These are phyloP conservation scores for Podospora pseudopauciseta DNA, from an alignment of 495 filamentous ascomycete genomes.

Conservation along the genomic window DNA sequence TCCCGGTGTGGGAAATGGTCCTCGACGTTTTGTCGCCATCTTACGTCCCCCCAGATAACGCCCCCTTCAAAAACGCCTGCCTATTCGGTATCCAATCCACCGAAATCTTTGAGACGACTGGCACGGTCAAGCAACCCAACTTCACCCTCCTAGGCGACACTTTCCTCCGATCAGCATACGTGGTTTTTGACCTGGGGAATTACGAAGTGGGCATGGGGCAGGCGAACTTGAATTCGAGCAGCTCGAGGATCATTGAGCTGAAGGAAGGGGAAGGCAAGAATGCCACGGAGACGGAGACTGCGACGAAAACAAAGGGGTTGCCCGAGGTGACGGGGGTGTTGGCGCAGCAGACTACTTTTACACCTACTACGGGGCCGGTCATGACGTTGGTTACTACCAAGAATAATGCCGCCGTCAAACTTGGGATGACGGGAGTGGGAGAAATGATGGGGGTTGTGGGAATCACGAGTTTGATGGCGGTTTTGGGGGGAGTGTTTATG, in stretches of 20 bases:
- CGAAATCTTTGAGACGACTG: conserved; percentile 21
- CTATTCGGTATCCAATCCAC: conserved; percentile 43
- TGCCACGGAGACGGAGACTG: too few relatives aligned
- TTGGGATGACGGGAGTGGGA: neutral
- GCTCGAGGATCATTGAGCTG: conserved; percentile 47
- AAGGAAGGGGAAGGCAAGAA: neutral
- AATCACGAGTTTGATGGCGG: neutral
- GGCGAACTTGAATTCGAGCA: conserved; percentile 69
- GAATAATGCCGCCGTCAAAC: neutral
- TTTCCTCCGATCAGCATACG: conserved; percentile 87
- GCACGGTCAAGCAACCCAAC: conserved; percentile 13
- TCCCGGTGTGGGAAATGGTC: conserved; percentile 72
- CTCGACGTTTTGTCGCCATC: conserved; percentile 47
- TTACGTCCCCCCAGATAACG: conserved; percentile 17
- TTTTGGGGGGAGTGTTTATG: neutral
- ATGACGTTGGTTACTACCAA: neutral
- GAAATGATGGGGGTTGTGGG: neutral
- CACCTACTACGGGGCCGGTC: conserved; percentile 12
- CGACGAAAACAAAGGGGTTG: conserved; percentile 19
- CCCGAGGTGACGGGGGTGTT: conserved; percentile 39
- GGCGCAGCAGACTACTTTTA: conserved; percentile 26
- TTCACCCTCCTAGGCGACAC: conserved; percentile 69
- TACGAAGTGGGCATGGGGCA: conserved; percentile 83
- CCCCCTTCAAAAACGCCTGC: conserved; percentile 37
- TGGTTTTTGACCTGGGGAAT: conserved; percentile 85